A percentile compares a stretch with the other conserved stretches of the same genome.
Evolutionary conservation across 2,329 filamentous ascomycete genomes (phyloP).

Genomic region (Septoria petroselini): DNA sequence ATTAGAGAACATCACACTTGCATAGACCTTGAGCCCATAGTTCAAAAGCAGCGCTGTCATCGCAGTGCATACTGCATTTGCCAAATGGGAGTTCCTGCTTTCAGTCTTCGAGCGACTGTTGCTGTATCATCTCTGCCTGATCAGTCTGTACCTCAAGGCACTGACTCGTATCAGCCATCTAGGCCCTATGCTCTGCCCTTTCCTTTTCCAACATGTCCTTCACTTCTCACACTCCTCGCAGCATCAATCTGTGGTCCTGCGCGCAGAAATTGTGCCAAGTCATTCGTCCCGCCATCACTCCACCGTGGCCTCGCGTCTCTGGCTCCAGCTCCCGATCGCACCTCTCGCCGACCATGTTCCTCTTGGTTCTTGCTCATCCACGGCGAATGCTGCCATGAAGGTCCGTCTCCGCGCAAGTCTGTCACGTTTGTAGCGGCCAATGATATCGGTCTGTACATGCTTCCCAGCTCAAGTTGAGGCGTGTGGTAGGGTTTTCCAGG

Average conservation of each 20-base stretch:
- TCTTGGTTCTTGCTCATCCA: not conserved
- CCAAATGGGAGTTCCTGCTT: too few relatives aligned
- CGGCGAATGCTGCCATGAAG: constrained; percentile 8
- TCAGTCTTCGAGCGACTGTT: too few relatives aligned
- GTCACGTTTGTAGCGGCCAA: constrained; percentile 2
- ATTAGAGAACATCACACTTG: constrained; percentile 41
- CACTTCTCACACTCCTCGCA: not conserved
- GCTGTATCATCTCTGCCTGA: too few relatives aligned
- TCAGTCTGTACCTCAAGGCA: too few relatives aligned
- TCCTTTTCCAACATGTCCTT: not conserved
- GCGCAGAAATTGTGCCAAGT: constrained; percentile 6
- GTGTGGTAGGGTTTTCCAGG: not conserved
- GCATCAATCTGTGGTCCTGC: not conserved
- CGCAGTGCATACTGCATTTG: too few relatives aligned
- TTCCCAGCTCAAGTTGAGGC: constrained; percentile 13
- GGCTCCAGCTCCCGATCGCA: not conserved
- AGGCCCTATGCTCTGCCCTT: not conserved
- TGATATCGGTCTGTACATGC: constrained; percentile 6
- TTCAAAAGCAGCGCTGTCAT: too few relatives aligned
- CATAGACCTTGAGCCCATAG: not conserved
- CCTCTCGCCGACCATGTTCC: not conserved
- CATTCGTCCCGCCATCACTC: not conserved
- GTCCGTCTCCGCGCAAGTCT: constrained; percentile 2
- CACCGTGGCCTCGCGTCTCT: constrained; percentile 1
- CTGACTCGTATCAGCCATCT: not conserved